Conservation (phyloP, 129 eudicot species). For the Artemisia argyi region DNA sequence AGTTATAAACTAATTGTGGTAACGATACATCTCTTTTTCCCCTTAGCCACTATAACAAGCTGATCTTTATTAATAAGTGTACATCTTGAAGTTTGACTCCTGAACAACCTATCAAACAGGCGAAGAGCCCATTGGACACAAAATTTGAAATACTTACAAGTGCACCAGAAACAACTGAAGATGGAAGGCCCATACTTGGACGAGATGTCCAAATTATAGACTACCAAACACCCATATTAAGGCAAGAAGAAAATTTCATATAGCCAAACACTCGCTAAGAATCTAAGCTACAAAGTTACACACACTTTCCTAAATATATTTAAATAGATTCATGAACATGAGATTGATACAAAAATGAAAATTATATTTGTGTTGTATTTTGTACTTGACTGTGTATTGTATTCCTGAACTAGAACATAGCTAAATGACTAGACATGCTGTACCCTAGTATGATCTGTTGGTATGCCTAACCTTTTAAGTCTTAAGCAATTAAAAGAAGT, state of each 20-base stretch:
- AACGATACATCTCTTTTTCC: background rate
- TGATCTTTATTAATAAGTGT: slow-evolving; percentile 13
- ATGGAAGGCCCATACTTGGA: slow-evolving; percentile 6
- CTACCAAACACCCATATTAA: slow-evolving; percentile 9
- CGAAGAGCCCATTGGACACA: background rate
- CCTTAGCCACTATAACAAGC: background rate
- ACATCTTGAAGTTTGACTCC: background rate
- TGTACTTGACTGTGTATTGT: too few species aligned
- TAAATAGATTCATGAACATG: slow-evolving; percentile 12
- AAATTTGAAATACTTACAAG: background rate
- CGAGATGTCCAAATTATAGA: slow-evolving; percentile 14
- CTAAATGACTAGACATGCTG: background rate
- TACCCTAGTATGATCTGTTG: background rate
- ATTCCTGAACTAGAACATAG: too few species aligned
- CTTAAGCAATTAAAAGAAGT: background rate
- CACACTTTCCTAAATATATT: background rate
- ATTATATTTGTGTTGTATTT: too few species aligned
- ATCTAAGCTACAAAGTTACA: background rate
- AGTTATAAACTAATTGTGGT: background rate
- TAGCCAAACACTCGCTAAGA: background rate
- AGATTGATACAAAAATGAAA: too few species aligned
- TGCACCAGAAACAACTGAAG: background rate
- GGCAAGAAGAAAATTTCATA: background rate
- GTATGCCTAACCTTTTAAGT: background rate
- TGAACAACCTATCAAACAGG: slow-evolving; percentile 14